Conservation (phyloP, 305 asterid species). For the Rubia balearica region DNA sequence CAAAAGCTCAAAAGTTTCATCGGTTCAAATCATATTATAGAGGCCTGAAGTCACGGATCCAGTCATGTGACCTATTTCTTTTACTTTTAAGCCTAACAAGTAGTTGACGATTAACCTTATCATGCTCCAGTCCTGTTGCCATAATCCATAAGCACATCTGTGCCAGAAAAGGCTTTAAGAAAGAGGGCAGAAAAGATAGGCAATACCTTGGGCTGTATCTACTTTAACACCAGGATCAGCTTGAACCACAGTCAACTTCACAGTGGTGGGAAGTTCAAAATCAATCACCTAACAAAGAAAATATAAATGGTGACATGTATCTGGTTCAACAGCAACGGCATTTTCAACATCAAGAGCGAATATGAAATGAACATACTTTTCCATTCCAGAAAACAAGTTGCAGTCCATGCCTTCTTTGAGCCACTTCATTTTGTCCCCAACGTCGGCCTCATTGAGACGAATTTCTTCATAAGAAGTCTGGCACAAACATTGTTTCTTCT, state of each 20-base stretch:
- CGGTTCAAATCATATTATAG: background rate
- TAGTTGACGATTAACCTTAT: background rate
- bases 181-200: background rate
- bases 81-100: background rate
- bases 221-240: slow-evolving; percentile 93
- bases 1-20: background rate
- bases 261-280: slow-evolving; percentile 87
- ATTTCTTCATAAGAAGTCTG: slow-evolving; percentile 71
- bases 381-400: slow-evolving; percentile 84
- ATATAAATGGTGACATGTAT: background rate
- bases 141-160: background rate
- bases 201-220: slow-evolving; percentile 94
- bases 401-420: slow-evolving; percentile 99
- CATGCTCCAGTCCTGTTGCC: background rate
- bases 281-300: slow-evolving; percentile 56
- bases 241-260: slow-evolving; percentile 74
- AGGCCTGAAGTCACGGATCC: background rate
- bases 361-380: slow-evolving; percentile 39
- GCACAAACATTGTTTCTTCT: slow-evolving; percentile 1
- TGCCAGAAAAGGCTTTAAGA: background rate
- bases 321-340: background rate
- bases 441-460: slow-evolving; percentile 76
- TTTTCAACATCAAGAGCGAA: background rate
- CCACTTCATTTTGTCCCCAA: slow-evolving; percentile 87
- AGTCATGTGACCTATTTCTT: background rate